Evolutionary conservation across 176 grass and related monocot species (phyloP).

Genomic region (Aegilops longissima): DNA sequence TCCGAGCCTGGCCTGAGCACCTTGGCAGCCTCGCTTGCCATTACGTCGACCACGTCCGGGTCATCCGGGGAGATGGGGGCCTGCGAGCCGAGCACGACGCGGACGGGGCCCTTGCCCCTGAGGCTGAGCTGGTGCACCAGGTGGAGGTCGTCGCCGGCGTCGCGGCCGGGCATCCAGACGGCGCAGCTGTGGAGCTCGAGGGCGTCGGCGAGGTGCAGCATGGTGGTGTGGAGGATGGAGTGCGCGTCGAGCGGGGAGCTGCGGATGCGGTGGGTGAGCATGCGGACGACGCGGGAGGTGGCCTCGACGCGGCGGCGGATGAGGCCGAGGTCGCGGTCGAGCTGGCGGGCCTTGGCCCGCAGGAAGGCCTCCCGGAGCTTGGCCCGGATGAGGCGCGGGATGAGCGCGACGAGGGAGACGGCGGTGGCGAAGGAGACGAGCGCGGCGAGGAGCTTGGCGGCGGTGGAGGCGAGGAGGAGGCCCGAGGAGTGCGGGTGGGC

Average conservation of each 20-base stretch:
- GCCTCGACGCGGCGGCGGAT: slow-evolving; percentile 22
- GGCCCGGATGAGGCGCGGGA: slow-evolving; percentile 18
- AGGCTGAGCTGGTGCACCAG: slow-evolving; percentile 44
- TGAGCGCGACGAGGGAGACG: slow-evolving; percentile 14
- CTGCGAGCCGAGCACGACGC: not conserved
- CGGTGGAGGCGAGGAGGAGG: slow-evolving; percentile 18
- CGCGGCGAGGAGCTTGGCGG: slow-evolving; percentile 12
- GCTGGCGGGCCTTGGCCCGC: not conserved
- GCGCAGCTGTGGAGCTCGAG: slow-evolving; percentile 53
- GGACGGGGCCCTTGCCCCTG: not conserved
- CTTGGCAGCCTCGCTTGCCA: slow-evolving; percentile 39
- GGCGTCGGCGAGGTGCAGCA: slow-evolving; percentile 70
- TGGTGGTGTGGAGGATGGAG: slow-evolving; percentile 59
- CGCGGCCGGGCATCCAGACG: slow-evolving; percentile 65
- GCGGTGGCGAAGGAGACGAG: slow-evolving; percentile 21
- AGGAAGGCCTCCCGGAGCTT: slow-evolving; percentile 16
- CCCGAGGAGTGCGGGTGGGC: not conserved
- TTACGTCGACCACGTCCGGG: slow-evolving; percentile 50
- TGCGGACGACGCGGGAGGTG: slow-evolving; percentile 32
- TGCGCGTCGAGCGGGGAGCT: slow-evolving; percentile 40
- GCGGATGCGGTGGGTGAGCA: slow-evolving; percentile 47
- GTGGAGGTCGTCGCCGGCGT: slow-evolving; percentile 9
- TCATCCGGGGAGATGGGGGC: slow-evolving; percentile 22
- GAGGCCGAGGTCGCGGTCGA: slow-evolving; percentile 15
- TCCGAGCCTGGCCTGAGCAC: slow-evolving; percentile 45